Evolutionary conservation across 208 protist genomes (phyloP), one percentile per base, ranked within the genome.

Genomic region (Leishmania tropica): DNA sequence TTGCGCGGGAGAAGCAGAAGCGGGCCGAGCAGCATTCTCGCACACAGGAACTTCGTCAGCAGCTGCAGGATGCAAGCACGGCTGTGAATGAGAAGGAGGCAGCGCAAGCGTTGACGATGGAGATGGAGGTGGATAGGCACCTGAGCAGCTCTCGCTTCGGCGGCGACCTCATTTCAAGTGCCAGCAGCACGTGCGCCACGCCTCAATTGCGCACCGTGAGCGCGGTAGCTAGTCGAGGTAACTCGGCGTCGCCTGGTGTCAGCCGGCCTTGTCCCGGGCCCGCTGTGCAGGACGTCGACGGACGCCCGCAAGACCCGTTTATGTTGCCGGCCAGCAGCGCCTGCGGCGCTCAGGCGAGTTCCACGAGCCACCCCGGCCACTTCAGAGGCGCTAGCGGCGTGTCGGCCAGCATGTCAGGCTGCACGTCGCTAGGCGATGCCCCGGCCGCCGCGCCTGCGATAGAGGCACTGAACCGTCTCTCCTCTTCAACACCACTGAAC

Each of bases 41-140:
- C 45, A 80, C 90, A 3, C 79, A 88, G 74, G 85, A 71, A 21
- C 70, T 92, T 37, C 81, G 85, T 54, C 89, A 91, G 74, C 85
- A 91, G 65, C 81, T 94, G 73, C 82, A 80, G 35, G 86, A 83
- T 75, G 86, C 91, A 45, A 88, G 76, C 45, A 81, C 71, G 15
- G 84, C 81, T 3, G 89, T 84, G 54, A 85, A 85, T 19, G 88
- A 92, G 64, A 75, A 45, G 51, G 75, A 42, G 1, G 75, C 77
- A 0, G 31, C 37, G 62, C 79, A 87, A 47, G 79, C 79, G 64
- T 74, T 67, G 7, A 75, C 83, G 51, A 28, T 83, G 54, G 83
- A 87, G 79, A 80, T 83, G 83, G 83, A 83, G 65, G 45, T 81
- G 75, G 83, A 87, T 35, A 79, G 83, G 3, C 79, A 81, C 40